phyloP scores from a whole-genome alignment of 2,329 filamentous ascomycete genomes.

The Fusarium nodosum region DNA sequence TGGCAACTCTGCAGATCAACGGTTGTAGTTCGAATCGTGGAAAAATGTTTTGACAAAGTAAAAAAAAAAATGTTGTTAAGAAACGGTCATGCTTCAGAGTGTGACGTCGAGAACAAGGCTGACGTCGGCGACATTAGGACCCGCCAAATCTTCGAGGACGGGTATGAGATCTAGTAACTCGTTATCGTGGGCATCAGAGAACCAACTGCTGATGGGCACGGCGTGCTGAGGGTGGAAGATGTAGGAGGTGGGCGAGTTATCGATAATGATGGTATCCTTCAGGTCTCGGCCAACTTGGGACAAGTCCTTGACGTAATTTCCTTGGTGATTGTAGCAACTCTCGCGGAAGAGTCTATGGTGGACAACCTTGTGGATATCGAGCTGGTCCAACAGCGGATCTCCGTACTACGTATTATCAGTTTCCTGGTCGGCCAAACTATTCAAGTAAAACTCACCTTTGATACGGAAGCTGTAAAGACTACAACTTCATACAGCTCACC shows the following conservation, averaged over 20 bases:
- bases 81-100: constrained; percentile 65
- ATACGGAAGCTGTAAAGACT: constrained; percentile 97
- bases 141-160: constrained; percentile 95
- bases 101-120: constrained; percentile 96
- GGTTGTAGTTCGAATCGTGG: constrained; percentile 52
- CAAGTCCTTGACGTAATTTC: constrained; percentile 99
- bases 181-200: constrained; percentile 99
- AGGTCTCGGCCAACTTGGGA: constrained; percentile 97
- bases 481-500: constrained; percentile 98
- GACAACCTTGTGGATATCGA: constrained; percentile 97
- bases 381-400: constrained; percentile 93
- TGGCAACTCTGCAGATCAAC: constrained; percentile 56
- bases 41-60: constrained; percentile 50
- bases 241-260: constrained; percentile 99
- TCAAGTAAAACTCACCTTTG: constrained; percentile 75
- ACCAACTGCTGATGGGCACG: constrained; percentile 99
- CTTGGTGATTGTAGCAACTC: constrained; percentile 99
- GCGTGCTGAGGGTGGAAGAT: constrained; percentile 99
- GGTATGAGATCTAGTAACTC: constrained; percentile 97
- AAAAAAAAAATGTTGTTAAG: constrained; percentile 48
- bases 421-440: neutral
- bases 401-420: constrained; percentile 76
- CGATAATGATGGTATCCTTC: constrained; percentile 98
- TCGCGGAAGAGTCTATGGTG: constrained; percentile 97
- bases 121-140: constrained; percentile 90